Evolutionary conservation across 371 early-diverging fungal genomes (phyloP).

Genomic region (Conidiobolus incongruus): DNA sequence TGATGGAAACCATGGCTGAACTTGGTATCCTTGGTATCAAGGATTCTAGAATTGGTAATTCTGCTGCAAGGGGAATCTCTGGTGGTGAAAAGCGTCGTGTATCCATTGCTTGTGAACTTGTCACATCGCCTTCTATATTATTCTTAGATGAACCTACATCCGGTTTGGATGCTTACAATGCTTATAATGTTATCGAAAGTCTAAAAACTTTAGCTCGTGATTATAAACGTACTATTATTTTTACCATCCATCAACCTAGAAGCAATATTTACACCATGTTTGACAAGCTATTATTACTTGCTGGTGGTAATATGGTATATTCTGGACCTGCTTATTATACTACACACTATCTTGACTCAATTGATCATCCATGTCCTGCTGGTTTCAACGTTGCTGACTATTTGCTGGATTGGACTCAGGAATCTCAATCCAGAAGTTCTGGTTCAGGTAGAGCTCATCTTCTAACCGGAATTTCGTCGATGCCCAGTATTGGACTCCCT

Average conservation of each 20-base stretch:
- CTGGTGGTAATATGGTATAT: constrained; percentile 60
- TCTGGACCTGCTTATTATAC: constrained; percentile 35
- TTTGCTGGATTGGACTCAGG: constrained; percentile 44
- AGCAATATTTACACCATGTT: constrained; percentile 77
- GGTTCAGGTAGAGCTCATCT: background rate
- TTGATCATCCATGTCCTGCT: constrained; percentile 62
- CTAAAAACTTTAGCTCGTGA: constrained; percentile 57
- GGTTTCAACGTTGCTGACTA: constrained; percentile 89
- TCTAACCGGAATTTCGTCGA: too few relatives aligned
- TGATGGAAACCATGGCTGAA: constrained; percentile 38
- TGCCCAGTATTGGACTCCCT: too few relatives aligned
- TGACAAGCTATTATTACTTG: constrained; percentile 66
- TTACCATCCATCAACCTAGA: constrained; percentile 91
- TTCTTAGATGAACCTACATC: constrained; percentile 81
- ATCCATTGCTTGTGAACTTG: constrained; percentile 73
- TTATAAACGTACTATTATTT: constrained; percentile 69
- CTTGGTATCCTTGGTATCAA: constrained; percentile 42
- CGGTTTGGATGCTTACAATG: constrained; percentile 84
- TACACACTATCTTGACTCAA: constrained; percentile 28
- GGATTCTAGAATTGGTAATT: constrained; percentile 33
- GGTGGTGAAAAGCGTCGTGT: constrained; percentile 90
- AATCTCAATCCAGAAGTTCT: background rate
- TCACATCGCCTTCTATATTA: constrained; percentile 56
- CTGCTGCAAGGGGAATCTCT: constrained; percentile 53
- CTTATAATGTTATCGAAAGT: constrained; percentile 70